Percentiles rank a stretch among this genome's conserved stretches.
Evolutionary conservation across 2,329 filamentous ascomycete genomes (phyloP).

Genomic region (Chaetomiaceae sp.): DNA sequence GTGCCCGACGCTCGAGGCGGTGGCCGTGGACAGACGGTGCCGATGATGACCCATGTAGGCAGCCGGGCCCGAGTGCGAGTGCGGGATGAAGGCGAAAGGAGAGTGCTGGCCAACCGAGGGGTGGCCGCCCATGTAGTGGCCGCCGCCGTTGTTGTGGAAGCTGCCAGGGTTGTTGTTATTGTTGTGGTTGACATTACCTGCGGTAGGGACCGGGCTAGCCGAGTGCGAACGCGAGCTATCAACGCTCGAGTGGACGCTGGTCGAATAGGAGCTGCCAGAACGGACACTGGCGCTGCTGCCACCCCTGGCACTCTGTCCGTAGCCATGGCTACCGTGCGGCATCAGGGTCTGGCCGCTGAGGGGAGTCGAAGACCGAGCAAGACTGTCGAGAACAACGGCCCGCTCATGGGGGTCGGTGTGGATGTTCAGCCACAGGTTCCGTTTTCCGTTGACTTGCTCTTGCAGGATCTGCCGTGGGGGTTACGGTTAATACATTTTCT

Average conservation of each 20-base stretch:
- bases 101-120: background rate
- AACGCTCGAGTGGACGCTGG: background rate
- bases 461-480: slow-evolving; percentile 14
- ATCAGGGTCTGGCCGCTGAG: slow-evolving; percentile 1
- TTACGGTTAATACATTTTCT: too few species aligned
- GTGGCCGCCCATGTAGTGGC: background rate
- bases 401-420: slow-evolving; percentile 16
- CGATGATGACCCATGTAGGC: background rate
- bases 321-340: background rate
- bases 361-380: slow-evolving; percentile 1
- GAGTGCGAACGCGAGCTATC: too few species aligned
- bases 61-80: background rate
- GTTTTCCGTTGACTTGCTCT: slow-evolving; percentile 21
- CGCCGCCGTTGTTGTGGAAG: background rate
- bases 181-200: background rate
- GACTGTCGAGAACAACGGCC: background rate
- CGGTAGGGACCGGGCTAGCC: too few species aligned
- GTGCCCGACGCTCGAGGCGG: background rate
- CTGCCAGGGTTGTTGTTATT: background rate
- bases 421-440: slow-evolving; percentile 21
- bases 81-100: background rate
- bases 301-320: background rate
- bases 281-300: background rate
- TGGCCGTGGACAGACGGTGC: background rate
- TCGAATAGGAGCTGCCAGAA: background rate